phyloP scores from a whole-genome alignment of 495 filamentous ascomycete species.

The Neurospora sp. region DNA sequence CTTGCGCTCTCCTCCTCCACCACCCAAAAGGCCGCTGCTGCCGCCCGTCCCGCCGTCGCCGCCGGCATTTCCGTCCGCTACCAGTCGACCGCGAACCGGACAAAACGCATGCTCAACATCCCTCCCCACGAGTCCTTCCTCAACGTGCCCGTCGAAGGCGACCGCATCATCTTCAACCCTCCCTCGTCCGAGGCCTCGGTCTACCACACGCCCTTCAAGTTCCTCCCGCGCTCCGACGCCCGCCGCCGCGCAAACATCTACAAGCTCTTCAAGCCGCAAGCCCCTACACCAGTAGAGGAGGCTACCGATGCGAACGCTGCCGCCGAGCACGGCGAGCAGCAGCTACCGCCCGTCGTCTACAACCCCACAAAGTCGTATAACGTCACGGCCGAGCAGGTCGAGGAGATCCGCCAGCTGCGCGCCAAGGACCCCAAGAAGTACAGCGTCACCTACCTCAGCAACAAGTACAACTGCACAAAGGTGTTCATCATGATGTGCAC shows the following conservation, averaged over 20 bases:
- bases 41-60: slow-evolving; percentile 13
- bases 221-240: slow-evolving; percentile 72
- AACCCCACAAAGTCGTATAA: slow-evolving; percentile 44
- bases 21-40: slow-evolving; percentile 14
- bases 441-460: slow-evolving; percentile 60
- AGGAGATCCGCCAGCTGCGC: slow-evolving; percentile 67
- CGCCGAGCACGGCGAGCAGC: slow-evolving; percentile 1
- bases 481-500: slow-evolving; percentile 58
- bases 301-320: slow-evolving; percentile 1
- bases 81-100: slow-evolving; percentile 61
- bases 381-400: slow-evolving; percentile 61
- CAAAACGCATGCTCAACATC: slow-evolving; percentile 60
- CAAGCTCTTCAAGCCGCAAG: slow-evolving; percentile 14
- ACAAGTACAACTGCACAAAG: slow-evolving; percentile 65
- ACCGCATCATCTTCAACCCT: slow-evolving; percentile 88
- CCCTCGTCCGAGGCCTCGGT: slow-evolving; percentile 75
- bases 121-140: slow-evolving; percentile 66
- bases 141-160: slow-evolving; percentile 29
- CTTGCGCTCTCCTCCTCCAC: slow-evolving; percentile 18
- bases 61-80: slow-evolving; percentile 40
- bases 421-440: slow-evolving; percentile 56
- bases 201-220: slow-evolving; percentile 79
- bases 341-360: slow-evolving; percentile 3
- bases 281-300: not conserved
- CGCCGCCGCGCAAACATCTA: slow-evolving; percentile 46